Conservation (phyloP, 345 rosid species). For the Gossypium bickii region DNA sequence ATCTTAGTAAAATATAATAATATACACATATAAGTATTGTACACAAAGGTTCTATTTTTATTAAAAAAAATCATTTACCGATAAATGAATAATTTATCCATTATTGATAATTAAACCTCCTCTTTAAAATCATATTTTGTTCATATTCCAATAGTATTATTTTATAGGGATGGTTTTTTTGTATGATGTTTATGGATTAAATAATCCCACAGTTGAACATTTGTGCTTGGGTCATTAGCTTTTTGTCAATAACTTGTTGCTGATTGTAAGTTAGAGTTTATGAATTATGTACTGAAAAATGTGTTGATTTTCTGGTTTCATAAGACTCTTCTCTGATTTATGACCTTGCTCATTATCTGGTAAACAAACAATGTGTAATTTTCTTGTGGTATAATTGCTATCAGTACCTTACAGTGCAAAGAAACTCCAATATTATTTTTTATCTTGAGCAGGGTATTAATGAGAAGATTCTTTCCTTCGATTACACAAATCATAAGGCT, state of each 20-base stretch:
- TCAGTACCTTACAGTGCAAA: neutral
- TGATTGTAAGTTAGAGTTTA: neutral
- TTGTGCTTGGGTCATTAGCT: neutral
- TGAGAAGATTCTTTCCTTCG: constrained; percentile 56
- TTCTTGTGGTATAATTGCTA: neutral
- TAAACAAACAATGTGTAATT: neutral
- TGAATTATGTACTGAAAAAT: neutral
- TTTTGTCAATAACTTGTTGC: neutral
- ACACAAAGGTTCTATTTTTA: too few species aligned
- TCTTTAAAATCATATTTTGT: too few species aligned
- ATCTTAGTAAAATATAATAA: too few species aligned
- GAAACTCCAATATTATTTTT: neutral
- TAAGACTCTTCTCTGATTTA: neutral
- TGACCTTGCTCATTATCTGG: neutral
- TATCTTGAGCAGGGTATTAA: constrained; percentile 40
- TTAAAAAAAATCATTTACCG: too few species aligned
- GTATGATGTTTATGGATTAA: too few species aligned
- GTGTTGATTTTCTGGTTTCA: neutral
- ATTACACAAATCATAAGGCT: constrained; percentile 53
- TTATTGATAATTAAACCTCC: too few species aligned
- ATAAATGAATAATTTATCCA: too few species aligned
- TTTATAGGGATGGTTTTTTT: too few species aligned
- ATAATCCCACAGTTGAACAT: too few species aligned
- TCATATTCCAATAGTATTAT: too few species aligned
- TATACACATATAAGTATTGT: too few species aligned